These are phyloP conservation scores for Collybia mongolica DNA, from an alignment of 768 basidiomycete species.

Conservation along the genomic window DNA sequence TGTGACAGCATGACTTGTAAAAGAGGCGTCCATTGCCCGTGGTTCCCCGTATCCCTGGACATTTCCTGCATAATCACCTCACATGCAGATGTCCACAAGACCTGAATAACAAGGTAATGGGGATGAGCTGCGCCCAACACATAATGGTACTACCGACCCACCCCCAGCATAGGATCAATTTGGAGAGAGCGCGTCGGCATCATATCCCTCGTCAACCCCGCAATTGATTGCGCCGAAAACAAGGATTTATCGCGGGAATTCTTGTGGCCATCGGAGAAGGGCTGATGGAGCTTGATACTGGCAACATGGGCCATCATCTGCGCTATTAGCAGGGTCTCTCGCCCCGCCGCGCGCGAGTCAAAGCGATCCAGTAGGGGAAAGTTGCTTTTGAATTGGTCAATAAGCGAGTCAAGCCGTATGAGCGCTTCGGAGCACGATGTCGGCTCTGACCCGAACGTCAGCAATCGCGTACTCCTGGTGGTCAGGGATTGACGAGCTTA, in stretches of 20 bases:
- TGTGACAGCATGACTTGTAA: conserved; percentile 13
- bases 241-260: conserved; percentile 15
- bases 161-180: conserved; percentile 15
- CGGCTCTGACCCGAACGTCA: not conserved
- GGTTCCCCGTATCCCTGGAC: conserved; percentile 1
- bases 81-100: conserved; percentile 16
- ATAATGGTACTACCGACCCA: not conserved
- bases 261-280: conserved; percentile 9
- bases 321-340: conserved; percentile 24
- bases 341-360: conserved; percentile 12
- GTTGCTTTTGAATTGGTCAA: conserved; percentile 20
- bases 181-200: conserved; percentile 8
- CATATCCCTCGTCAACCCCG: conserved; percentile 13
- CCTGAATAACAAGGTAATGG: conserved; percentile 4
- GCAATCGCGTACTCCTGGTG: not conserved
- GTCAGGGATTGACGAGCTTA: conserved; percentile 4
- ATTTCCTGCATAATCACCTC: conserved; percentile 17
- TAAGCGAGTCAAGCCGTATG: conserved; percentile 10
- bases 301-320: conserved; percentile 33
- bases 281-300: conserved; percentile 24
- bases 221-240: conserved; percentile 12
- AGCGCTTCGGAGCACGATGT: conserved; percentile 4
- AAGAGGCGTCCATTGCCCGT: conserved; percentile 8
- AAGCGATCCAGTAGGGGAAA: conserved; percentile 18
- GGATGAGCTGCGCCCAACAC: not conserved